A percentile compares a stretch with the other conserved stretches of the same genome.
These are phyloP conservation scores for Ganoderma sinense DNA, from an alignment of 1,284 basidiomycete genomes.

Conservation along the genomic window DNA sequence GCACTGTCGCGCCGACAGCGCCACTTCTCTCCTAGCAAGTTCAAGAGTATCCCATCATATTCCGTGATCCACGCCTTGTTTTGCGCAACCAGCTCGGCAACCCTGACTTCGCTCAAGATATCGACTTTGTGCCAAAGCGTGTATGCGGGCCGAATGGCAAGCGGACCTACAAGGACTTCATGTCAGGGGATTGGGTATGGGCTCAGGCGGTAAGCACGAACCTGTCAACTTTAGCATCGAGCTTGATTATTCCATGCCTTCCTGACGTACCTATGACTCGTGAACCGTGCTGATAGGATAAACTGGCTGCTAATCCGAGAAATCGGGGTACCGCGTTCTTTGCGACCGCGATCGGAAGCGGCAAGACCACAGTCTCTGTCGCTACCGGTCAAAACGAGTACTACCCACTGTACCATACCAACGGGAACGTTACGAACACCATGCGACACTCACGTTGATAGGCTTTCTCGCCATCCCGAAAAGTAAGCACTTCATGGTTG, in stretches of 20 bases:
- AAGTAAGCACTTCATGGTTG: constrained; percentile 22
- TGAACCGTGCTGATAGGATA: constrained; percentile 4
- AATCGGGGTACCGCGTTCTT: constrained; percentile 26
- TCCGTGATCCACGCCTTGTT: background rate
- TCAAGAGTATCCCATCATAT: background rate
- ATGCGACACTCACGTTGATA: constrained; percentile 23
- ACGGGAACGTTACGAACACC: constrained; percentile 29
- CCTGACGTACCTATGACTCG: background rate
- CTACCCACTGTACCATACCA: constrained; percentile 31
- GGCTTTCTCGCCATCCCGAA: no score
- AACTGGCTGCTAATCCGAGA: constrained; percentile 15
- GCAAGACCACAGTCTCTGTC: constrained; percentile 35
- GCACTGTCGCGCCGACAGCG: background rate
- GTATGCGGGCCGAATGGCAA: background rate
- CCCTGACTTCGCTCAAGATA: background rate
- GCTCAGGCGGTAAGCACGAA: background rate
- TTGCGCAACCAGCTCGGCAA: background rate
- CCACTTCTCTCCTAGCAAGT: background rate
- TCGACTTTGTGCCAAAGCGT: background rate
- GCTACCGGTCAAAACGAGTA: constrained; percentile 32
- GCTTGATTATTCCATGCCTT: no score
- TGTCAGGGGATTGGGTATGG: background rate
- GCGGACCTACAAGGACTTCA: background rate
- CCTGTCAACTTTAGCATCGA: no score
- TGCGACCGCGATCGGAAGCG: constrained; percentile 28